Evolutionary conservation across 176 grass and related monocot genomes (phyloP).

Genomic region (Pharus latifolius): DNA sequence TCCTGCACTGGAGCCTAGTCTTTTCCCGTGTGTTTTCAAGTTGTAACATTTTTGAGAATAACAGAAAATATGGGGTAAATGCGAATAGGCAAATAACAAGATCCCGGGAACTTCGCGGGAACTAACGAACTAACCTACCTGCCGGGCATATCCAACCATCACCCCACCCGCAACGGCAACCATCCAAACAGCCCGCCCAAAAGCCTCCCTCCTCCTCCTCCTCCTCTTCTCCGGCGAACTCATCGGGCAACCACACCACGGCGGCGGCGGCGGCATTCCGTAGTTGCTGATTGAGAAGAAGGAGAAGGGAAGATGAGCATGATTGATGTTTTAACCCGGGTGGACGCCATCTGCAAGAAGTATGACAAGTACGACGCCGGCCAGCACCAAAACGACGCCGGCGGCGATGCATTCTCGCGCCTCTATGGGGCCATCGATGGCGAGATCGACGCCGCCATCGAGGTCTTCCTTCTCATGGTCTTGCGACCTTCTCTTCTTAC

Average conservation of each 20-base stretch:
- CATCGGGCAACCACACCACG: not conserved
- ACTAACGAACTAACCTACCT: not conserved
- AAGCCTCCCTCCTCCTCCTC: not conserved
- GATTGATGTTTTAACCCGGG: slow-evolving; percentile 66
- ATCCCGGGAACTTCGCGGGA: not conserved
- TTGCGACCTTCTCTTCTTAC: not conserved
- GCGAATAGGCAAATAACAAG: no score
- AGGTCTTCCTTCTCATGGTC: slow-evolving; percentile 7
- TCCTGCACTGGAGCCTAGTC: no score
- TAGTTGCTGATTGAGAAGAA: no score
- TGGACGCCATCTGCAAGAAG: slow-evolving; percentile 92
- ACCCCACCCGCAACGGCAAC: no score
- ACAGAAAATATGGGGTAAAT: no score
- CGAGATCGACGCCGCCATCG: slow-evolving; percentile 54
- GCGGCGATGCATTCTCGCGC: slow-evolving; percentile 60
- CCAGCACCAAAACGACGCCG: slow-evolving; percentile 44
- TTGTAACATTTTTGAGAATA: no score
- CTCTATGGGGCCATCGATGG: slow-evolving; percentile 59
- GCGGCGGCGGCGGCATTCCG: not conserved
- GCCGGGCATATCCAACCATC: not conserved
- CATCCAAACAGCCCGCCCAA: not conserved
- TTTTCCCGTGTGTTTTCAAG: no score
- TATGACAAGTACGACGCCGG: slow-evolving; percentile 84
- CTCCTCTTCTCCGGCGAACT: not conserved
- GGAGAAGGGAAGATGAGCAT: slow-evolving; percentile 47